A percentile compares a stretch with the other conserved stretches of the same genome.
Conservation (phyloP, 1,284 basidiomycete species). For the Ceratobasidium sp. region DNA sequence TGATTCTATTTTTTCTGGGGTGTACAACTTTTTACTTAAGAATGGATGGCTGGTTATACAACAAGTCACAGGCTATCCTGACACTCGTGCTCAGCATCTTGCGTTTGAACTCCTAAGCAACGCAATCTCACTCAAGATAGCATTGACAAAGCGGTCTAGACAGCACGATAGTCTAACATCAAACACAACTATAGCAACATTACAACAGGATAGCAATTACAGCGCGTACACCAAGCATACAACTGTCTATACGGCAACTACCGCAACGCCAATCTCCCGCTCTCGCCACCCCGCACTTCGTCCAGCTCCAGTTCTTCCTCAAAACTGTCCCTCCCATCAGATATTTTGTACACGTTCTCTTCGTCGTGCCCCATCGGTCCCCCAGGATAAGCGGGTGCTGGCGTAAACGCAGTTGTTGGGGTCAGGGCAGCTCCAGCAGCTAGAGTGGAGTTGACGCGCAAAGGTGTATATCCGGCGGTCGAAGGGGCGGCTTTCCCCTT, state of each 20-base stretch:
- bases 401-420: slow-evolving; percentile 39
- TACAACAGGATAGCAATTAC: slow-evolving; percentile 21
- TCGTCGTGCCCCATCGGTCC: slow-evolving; percentile 25
- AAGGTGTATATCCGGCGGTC: slow-evolving; percentile 25
- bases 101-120: too few relatives aligned
- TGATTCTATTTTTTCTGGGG: neutral
- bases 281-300: slow-evolving; percentile 22
- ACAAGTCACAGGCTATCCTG: neutral
- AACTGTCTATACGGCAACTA: neutral
- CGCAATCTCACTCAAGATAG: neutral
- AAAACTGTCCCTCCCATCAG: slow-evolving; percentile 42
- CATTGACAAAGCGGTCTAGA: neutral
- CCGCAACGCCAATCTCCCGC: slow-evolving; percentile 15
- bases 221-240: slow-evolving; percentile 6
- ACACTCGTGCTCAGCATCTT: too few relatives aligned
- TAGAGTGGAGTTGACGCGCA: slow-evolving; percentile 26
- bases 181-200: slow-evolving; percentile 9
- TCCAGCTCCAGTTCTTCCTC: slow-evolving; percentile 44
- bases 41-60: neutral
- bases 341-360: slow-evolving; percentile 40
- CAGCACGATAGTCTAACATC: neutral
- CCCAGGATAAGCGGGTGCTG: slow-evolving; percentile 40
- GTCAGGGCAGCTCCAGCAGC: slow-evolving; percentile 8
- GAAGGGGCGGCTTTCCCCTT: slow-evolving; percentile 25
- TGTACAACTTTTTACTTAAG: neutral